Evolutionary conservation across 345 rosid species (phyloP), one percentile per base, ranked within the genome.

Genomic region (Pistacia vera): DNA sequence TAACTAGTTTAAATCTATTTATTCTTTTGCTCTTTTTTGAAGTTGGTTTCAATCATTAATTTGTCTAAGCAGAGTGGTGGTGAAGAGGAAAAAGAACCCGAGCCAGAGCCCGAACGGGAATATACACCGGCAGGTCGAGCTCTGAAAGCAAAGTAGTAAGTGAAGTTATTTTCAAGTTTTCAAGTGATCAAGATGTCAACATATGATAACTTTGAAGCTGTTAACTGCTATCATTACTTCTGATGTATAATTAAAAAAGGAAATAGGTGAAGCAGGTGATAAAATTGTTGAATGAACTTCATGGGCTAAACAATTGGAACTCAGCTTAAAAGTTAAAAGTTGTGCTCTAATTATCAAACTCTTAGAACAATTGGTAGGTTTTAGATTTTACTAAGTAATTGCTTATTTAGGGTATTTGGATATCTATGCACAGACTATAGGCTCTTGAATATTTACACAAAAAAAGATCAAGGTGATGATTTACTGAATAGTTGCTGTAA

Each of bases 41-140:
- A 63, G 66, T 51, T 78, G 67, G 60, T 81, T 84, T 63, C 66
- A 66, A 25, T 80, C 75, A 58, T 74, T 38, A 46, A 76, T 78
- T 17, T 78, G 46, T 74, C 73, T 56, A 78, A 83, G 82, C 95
- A 96, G 99, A 88, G 88, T 80, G 97, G 85, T 20, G 93, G 85
- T 71, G 99, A 89, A 81, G 98, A 90, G 75, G 97, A 91, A 77
- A 85, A 80, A 70, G 98, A 88, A 80, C 94, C 95, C 64, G 97
- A 95, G 81, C 89, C 90, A 55, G 99, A 93, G 91, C 91, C 87
- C 36, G 93, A 88, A 80, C 90, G 93, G 66, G 98, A 91, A 80
- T 97, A 97, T 68, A 87, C 99, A 18, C 91, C 91, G 13, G 97
- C 97, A 30, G 98, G 98, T 78, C 88, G 96, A 71, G 99, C 98